Percentiles rank a stretch among this genome's conserved stretches.
Conservation (phyloP, 257 asterid genomes). For the Parsonsia alboflavescens region DNA sequence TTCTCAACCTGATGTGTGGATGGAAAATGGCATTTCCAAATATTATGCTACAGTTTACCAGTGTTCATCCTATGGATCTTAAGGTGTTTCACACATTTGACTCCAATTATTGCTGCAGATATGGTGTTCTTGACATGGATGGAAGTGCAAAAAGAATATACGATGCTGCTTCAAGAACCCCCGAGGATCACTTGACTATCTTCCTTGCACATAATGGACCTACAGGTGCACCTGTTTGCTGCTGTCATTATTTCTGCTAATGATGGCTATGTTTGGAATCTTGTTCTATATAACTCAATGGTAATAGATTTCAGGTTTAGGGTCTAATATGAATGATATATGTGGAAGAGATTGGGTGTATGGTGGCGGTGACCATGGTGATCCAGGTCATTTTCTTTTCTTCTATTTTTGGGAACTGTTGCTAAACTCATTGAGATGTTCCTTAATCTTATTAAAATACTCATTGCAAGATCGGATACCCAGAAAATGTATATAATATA, state of each 20-base stretch:
- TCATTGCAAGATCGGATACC: neutral
- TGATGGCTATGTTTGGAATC: conserved; percentile 12
- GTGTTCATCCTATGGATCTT: neutral
- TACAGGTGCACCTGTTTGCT: conserved; percentile 43
- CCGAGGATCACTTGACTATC: conserved; percentile 60
- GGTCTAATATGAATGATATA: conserved; percentile 64
- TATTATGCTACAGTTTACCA: neutral
- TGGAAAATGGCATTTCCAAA: neutral
- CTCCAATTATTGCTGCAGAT: conserved; percentile 39
- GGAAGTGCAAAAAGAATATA: conserved; percentile 66
- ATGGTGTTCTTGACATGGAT: conserved; percentile 59
- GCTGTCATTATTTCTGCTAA: conserved; percentile 4
- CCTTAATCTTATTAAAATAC: neutral
- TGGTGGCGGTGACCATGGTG: conserved; percentile 89
- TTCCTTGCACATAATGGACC: conserved; percentile 98
- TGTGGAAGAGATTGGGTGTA: conserved; percentile 82
- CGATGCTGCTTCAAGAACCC: conserved; percentile 61
- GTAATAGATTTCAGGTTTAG: conserved; percentile 53
- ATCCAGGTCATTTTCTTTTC: conserved; percentile 57
- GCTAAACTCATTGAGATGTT: neutral
- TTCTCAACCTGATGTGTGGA: neutral
- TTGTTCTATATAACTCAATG: conserved; percentile 7
- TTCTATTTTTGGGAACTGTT: neutral
- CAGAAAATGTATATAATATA: neutral
- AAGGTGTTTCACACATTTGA: neutral